Percentiles rank a stretch among this genome's conserved stretches.
phyloP scores from a whole-genome alignment of 208 protist species.

The Trypanosoma melophagium region DNA sequence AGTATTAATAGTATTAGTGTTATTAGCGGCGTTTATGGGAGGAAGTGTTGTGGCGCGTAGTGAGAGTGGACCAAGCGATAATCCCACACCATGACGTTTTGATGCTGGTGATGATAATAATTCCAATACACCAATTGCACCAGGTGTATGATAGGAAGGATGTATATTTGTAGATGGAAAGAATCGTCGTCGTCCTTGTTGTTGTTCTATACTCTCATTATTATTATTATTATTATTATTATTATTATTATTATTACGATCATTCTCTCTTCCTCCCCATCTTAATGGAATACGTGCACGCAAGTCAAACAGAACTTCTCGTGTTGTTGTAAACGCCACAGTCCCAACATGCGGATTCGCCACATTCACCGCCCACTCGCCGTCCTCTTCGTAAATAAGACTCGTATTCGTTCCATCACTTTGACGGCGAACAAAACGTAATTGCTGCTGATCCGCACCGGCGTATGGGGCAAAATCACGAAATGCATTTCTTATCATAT shows the following conservation, averaged over 20 bases:
- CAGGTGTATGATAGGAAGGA: slow-evolving; percentile 4
- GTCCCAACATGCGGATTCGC: slow-evolving; percentile 35
- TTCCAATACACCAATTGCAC: slow-evolving; percentile 21
- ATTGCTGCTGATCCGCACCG: slow-evolving; percentile 67
- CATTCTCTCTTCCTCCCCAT: background rate
- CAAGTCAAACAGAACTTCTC: slow-evolving; percentile 37
- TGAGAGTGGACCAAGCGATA: slow-evolving; percentile 21
- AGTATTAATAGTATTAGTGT: background rate
- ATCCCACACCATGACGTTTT: slow-evolving; percentile 10
- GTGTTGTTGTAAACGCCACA: slow-evolving; percentile 45
- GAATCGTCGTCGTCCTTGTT: background rate
- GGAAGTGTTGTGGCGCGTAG: slow-evolving; percentile 9
- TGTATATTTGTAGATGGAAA: slow-evolving; percentile 1
- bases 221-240: background rate
- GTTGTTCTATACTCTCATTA: background rate
- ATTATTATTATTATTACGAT: background rate
- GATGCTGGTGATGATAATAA: slow-evolving; percentile 9
- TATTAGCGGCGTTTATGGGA: no score
- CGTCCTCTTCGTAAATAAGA: slow-evolving; percentile 46
- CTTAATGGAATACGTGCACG: slow-evolving; percentile 42
- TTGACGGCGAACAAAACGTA: slow-evolving; percentile 50
- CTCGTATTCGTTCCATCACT: slow-evolving; percentile 25
- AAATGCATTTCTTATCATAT: slow-evolving; percentile 65
- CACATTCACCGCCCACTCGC: slow-evolving; percentile 37
- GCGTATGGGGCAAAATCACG: slow-evolving; percentile 81